These are phyloP conservation scores for Ceratocystis destructans DNA, from an alignment of 2,329 filamentous ascomycete species.

Conservation along the genomic window DNA sequence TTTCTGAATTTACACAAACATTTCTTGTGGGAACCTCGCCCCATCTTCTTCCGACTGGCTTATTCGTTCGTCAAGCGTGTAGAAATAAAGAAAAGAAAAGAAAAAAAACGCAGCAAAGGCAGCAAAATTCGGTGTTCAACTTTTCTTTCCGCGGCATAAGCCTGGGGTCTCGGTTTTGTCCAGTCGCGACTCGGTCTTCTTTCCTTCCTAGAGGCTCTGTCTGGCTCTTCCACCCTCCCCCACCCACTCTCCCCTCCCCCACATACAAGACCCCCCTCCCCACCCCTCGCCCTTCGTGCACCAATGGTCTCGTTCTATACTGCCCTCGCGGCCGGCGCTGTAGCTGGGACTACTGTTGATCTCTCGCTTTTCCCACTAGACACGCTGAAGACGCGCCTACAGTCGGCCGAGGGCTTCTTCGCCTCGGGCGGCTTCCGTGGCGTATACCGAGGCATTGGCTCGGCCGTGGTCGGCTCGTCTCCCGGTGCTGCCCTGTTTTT, in stretches of 20 bases:
- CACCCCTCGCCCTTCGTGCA: too few species aligned
- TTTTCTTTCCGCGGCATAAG: too few species aligned
- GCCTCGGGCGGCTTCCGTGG: constrained; percentile 76
- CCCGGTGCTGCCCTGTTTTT: constrained; percentile 96
- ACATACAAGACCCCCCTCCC: constrained; percentile 10
- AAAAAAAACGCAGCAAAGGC: too few species aligned
- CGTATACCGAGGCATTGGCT: constrained; percentile 86
- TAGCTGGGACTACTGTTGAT: constrained; percentile 93
- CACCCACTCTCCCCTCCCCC: constrained; percentile 5
- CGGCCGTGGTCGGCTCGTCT: constrained; percentile 77
- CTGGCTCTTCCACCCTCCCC: not conserved
- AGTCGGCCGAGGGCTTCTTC: constrained; percentile 66
- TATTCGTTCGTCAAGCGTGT: too few species aligned
- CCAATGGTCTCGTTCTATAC: constrained; percentile 39
- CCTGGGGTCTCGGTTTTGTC: not conserved
- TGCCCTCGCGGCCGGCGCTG: constrained; percentile 63
- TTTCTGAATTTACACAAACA: not conserved
- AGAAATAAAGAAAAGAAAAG: too few species aligned
- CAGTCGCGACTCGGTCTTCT: not conserved
- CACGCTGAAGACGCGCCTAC: constrained; percentile 94
- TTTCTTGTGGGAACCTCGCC: too few species aligned
- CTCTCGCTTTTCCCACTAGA: constrained; percentile 94
- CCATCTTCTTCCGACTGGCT: too few species aligned
- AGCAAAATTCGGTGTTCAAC: too few species aligned
- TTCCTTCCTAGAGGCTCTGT: not conserved